Conservation (phyloP, 306 rosid genomes). For the Trifolium repens region DNA sequence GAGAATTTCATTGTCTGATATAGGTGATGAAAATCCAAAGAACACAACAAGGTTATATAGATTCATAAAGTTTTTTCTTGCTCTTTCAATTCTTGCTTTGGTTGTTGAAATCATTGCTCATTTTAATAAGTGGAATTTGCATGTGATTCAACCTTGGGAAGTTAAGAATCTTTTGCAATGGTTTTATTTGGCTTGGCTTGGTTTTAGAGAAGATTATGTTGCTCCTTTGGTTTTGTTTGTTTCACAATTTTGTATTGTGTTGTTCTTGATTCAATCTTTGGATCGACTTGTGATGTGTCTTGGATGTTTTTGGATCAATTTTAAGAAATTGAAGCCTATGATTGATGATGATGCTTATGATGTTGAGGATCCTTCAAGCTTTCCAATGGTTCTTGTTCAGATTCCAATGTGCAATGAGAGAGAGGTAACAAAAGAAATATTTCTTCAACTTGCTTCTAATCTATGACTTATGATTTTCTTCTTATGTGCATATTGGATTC, state of each 20-base stretch:
- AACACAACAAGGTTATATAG: constrained; percentile 70
- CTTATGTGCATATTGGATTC: neutral
- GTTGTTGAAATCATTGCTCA: constrained; percentile 77
- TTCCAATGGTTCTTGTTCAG: constrained; percentile 94
- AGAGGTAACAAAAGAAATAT: constrained; percentile 65
- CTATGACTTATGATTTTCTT: neutral
- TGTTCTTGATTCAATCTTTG: constrained; percentile 89
- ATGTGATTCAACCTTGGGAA: constrained; percentile 78
- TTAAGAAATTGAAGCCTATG: constrained; percentile 75
- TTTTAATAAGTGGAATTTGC: constrained; percentile 81
- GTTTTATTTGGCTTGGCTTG: constrained; percentile 74
- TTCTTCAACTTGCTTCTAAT: constrained; percentile 30
- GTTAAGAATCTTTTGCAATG: constrained; percentile 73
- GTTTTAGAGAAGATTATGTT: constrained; percentile 80
- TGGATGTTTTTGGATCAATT: constrained; percentile 97
- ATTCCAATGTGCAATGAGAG: constrained; percentile 99
- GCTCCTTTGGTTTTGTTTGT: constrained; percentile 70
- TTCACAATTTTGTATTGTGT: constrained; percentile 82
- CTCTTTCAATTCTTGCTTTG: constrained; percentile 65
- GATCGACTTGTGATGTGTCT: constrained; percentile 87
- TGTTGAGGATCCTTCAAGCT: constrained; percentile 67
- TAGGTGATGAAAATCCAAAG: constrained; percentile 65
- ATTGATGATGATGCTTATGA: constrained; percentile 60
- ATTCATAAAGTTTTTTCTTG: constrained; percentile 70
- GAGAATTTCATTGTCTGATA: constrained; percentile 66